phyloP scores from a whole-genome alignment of 2,329 filamentous ascomycete genomes.

The Arthrinium puccinioides region DNA sequence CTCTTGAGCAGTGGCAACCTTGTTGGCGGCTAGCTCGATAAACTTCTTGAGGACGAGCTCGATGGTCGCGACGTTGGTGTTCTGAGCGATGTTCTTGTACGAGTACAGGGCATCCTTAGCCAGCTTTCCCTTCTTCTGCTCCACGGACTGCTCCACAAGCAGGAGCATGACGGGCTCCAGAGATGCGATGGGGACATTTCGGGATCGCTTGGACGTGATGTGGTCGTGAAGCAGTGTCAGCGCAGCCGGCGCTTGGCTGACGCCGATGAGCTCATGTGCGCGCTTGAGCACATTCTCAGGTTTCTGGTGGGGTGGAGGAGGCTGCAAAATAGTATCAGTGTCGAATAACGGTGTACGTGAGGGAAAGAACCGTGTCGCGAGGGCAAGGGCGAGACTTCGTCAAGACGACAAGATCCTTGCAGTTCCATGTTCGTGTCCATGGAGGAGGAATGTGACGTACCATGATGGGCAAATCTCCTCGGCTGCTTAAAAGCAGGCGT shows the following conservation, averaged over 20 bases:
- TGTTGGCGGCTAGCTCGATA: constrained; percentile 92
- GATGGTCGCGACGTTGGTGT: constrained; percentile 96
- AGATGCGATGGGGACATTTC: constrained; percentile 92
- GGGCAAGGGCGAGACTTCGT: not conserved
- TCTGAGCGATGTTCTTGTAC: constrained; percentile 99
- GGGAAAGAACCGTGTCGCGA: not conserved
- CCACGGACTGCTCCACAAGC: constrained; percentile 92
- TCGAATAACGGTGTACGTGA: not conserved
- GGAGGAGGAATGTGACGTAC: constrained; percentile 27
- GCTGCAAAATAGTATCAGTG: too few relatives aligned
- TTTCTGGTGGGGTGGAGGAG: constrained; percentile 93
- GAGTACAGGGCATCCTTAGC: constrained; percentile 99
- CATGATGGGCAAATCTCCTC: constrained; percentile 43
- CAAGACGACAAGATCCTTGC: constrained; percentile 3
- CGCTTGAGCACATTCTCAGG: constrained; percentile 99
- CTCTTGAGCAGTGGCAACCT: constrained; percentile 90
- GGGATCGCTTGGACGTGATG: constrained; percentile 95
- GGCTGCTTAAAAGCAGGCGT: constrained; percentile 31
- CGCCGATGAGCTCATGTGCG: constrained; percentile 96
- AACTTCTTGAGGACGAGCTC: constrained; percentile 97
- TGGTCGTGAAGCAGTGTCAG: constrained; percentile 96
- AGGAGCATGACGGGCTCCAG: constrained; percentile 98
- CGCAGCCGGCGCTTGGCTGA: constrained; percentile 87
- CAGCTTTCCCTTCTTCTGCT: constrained; percentile 95
- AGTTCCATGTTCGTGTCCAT: too few relatives aligned